Base-by-base conservation (phyloP, 345 rosid species). In the Rhodamnia rubescens region DNA sequence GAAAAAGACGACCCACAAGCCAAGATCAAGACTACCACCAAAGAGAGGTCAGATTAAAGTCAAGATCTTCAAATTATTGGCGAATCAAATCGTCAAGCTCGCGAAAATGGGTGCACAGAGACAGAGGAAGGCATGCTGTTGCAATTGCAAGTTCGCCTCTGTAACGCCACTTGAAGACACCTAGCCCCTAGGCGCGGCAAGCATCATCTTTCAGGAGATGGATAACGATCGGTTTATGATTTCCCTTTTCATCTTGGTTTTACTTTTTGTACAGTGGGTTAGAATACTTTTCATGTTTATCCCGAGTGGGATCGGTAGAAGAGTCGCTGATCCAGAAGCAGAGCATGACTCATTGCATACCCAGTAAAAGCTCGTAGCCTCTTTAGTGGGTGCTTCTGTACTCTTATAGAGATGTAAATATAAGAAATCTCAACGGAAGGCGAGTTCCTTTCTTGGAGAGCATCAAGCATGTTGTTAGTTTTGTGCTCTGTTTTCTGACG, bases 11-110 rank as follows among this genome's bases (percentile, higher is more conserved):
- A 69, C 47, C 80, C 80, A 18, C 47, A 88, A 74, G 44, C 16
- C 83, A 47, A 50, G 26, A 75, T 44, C 64, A 2, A 87, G 84
- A 44, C 8, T 87, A 16, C 89, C 89, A 2, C 89, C 89, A 56
- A 58, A 53, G 78, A 87, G 89, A 52, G 89, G 89, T 56, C 83
- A 83, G 83, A 18, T 87, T 54, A 87, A 85, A 69, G 55, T 22
- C 29, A 85, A 11, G 83, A 85, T 87, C 54, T 85, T 87, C 32
- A 47, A 32, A 22, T 2, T 61, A 16, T 21, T 87, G 83, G 83
- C 16, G 40, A 50, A 82, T 74, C 57, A 24, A 56, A 40, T 87
- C 36, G 74, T 54, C 82, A 22, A 47, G 55, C 74, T 53, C 13
- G 82, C 53, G 6, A 53, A 84, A 29, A 84, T 56, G n/a, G 44